Percentiles rank a stretch among this genome's conserved stretches.
Evolutionary conservation across 1,284 basidiomycete species (phyloP).

Genomic region (Thecaphora frezii): DNA sequence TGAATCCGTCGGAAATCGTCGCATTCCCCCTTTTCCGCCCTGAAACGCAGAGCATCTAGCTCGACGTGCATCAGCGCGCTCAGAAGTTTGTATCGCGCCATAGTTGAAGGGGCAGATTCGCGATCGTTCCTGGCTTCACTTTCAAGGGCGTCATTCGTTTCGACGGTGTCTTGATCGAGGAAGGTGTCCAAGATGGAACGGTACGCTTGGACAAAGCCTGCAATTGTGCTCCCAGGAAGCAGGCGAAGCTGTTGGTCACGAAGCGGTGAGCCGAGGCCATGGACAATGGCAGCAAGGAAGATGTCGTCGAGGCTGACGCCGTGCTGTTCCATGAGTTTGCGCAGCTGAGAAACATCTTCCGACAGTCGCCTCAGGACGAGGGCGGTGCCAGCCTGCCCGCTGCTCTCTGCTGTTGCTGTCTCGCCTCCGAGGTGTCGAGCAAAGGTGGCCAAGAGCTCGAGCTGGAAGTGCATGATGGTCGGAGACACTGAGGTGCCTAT

Average conservation of each 20-base stretch:
- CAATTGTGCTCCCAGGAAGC: not conserved
- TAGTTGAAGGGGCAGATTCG: not conserved
- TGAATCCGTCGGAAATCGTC: not conserved
- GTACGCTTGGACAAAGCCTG: not conserved
- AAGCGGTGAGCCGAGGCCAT: conserved; percentile 16
- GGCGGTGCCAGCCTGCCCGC: not conserved
- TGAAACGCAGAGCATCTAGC: conserved; percentile 9
- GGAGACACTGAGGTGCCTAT: not conserved
- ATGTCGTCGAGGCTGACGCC: conserved; percentile 14
- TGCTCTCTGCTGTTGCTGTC: too few species aligned
- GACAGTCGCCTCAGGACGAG: not conserved
- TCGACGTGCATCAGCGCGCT: conserved; percentile 12
- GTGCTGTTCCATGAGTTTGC: conserved; percentile 13
- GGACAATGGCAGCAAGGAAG: conserved; percentile 19
- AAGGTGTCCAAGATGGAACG: not conserved
- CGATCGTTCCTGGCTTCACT: too few species aligned
- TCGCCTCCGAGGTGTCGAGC: not conserved
- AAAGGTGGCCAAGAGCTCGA: conserved; percentile 17
- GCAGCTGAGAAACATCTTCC: not conserved
- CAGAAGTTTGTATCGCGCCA: not conserved
- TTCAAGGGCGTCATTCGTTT: not conserved
- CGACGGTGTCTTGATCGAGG: not conserved
- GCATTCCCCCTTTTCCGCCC: not conserved
- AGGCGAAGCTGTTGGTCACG: conserved; percentile 5
- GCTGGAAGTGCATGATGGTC: conserved; percentile 14